Percentiles rank a stretch among this genome's conserved stretches.
Conservation (phyloP, 179 eudicot genomes). For the Beta macrorhiza region DNA sequence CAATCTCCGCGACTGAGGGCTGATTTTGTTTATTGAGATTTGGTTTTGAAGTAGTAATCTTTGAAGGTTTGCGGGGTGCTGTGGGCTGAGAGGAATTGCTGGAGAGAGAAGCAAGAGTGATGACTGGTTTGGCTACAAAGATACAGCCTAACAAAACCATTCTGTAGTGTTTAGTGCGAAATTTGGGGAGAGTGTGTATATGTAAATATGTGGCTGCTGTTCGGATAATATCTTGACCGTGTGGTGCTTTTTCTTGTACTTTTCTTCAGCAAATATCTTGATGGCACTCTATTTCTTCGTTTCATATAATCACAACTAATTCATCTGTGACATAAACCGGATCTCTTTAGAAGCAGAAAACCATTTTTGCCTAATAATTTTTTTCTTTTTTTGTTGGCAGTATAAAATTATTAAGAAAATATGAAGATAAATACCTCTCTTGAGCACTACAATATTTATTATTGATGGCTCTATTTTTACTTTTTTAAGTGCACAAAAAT, state of each 20-base stretch:
- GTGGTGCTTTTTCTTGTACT: neutral
- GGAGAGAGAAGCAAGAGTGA: conserved; percentile 18
- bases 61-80: conserved; percentile 11
- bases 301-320: too few species aligned
- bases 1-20: conserved; percentile 28
- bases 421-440: too few species aligned
- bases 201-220: conserved; percentile 10
- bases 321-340: too few species aligned
- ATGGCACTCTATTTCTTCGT: neutral
- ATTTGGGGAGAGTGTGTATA: neutral
- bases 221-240: neutral
- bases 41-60: conserved; percentile 8
- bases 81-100: conserved; percentile 9
- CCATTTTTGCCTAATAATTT: too few species aligned
- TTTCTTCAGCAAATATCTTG: neutral
- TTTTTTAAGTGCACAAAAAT: too few species aligned
- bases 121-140: conserved; percentile 20
- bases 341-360: too few species aligned
- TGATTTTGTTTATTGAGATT: conserved; percentile 1
- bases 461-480: too few species aligned
- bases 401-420: too few species aligned
- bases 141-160: conserved; percentile 27
- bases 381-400: too few species aligned
- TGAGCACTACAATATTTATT: too few species aligned
- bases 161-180: conserved; percentile 17